Evolutionary conservation across 148 eudicot genomes (phyloP), one percentile per base, ranked within the genome.

Genomic region (Gaultheria prostrata): DNA sequence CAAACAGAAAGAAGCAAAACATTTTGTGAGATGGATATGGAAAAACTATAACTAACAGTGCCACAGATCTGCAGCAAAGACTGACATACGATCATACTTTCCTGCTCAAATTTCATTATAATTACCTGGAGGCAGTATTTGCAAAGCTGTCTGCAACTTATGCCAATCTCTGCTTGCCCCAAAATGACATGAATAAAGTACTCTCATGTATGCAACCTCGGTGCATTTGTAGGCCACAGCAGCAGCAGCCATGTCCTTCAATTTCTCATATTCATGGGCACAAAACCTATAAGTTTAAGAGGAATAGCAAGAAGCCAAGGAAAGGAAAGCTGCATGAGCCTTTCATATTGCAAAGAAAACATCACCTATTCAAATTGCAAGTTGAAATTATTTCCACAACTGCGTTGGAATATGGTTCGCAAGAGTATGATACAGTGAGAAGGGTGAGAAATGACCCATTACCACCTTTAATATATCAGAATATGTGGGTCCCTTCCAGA

Each of bases 201-300:
- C 98, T 84, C 93, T 91, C 94, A 97, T 51, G 87, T 93, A 92
- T 69, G 98, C 98, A 56, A 95, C 94, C 89, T 97, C 98, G 92
- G 89, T 84, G 83, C 98, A 93, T 82, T 97, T 97, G 89, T 97
- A 97, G 78, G 99, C 99, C 92, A 95, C 87, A 81, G 99, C 93
- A 89, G 98, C 99, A 89, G 92, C 83, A 83, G 96, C 98, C 95
- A 92, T 90, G 86, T 97, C 98, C 86, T 93, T 93, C 69, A 84
- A 87, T 90, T 88, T 95, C 85, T 95, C 99, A 84, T 80, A 97
- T 84, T 95, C 98, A 89, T 87, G 94, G 78, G 98, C 99, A 89
- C 98, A 92, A 87, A 90, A 97, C 90, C 98, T 93, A 84, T 51
- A 39, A 26, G 77, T 57, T 78, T 48, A 82, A 78, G 28, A 73